Evolutionary conservation across 768 basidiomycete genomes (phyloP), one percentile per base, ranked within the genome.

Genomic region (Paxillus involutus): DNA sequence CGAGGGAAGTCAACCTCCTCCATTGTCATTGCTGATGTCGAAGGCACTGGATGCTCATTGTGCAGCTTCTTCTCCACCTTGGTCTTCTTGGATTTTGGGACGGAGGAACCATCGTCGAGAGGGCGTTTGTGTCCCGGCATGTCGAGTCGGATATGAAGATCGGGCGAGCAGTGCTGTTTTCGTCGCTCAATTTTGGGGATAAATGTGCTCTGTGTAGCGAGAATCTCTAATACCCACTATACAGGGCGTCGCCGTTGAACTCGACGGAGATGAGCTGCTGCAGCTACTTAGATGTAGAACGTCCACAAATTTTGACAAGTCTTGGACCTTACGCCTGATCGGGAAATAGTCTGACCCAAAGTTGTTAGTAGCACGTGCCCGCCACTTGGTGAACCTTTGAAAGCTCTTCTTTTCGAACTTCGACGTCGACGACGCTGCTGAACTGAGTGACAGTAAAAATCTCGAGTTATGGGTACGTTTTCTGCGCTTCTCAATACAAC

Each of bases 1-100:
- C 96, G 85, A 53, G 95, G 95, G 72, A 98, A 99, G 70, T 95
- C 93, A 47, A 92, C 80, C 63, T 95, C 94, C 37, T 93, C 85
- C 10, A 77, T 56, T 35, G 75, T 70, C 52, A 77, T 62, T 59
- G 66, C 72, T n/a, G 78, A 75, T 29, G 67, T 59, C 10, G 71
- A 59, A 47, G 72, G 67, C 3, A 69, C 57, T 10, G 72, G 53
- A 17, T 72, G 68, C 17, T 63, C 58, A 57, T 62, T 42, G 47
- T 49, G 46, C 10, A 50, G 35, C 57, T 60, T 69, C 48, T 43
- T 55, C 62, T 66, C 54, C 4, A 77, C 71, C 70, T 84, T 89
- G 49, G 73, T 69, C 69, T 86, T 90, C 71, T 90, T 91, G 3
- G 77, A 64, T 61, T 80, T 85, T 44, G 74, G 79, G 24, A 64